Percentiles rank a stretch among this genome's conserved stretches.
Conservation (phyloP, 2,329 filamentous ascomycete species). For the Ustilaginoidea virens region DNA sequence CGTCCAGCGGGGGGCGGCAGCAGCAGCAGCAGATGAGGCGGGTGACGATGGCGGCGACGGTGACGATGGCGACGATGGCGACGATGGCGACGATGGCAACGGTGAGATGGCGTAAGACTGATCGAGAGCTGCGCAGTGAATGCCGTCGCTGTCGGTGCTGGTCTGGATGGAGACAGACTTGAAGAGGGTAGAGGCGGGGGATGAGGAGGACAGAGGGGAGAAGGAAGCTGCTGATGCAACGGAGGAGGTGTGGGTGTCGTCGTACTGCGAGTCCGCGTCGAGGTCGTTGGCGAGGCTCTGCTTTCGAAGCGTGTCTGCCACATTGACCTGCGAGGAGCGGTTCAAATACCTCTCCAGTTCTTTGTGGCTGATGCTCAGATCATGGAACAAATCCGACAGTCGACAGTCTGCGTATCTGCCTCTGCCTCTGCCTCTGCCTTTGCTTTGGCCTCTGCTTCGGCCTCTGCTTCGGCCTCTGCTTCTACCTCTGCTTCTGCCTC, state of each 20-base stretch:
- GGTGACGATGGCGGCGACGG: neutral
- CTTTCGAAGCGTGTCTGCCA: neutral
- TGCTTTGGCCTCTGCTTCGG: too few species aligned
- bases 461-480: too few species aligned
- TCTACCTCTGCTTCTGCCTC: neutral
- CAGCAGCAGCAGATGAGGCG: neutral
- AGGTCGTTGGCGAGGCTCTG: constrained; percentile 2
- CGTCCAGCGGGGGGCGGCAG: neutral
- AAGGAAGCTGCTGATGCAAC: neutral
- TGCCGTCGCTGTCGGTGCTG: neutral
- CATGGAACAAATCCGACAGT: constrained; percentile 7
- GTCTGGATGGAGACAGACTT: neutral
- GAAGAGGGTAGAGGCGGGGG: constrained; percentile 1
- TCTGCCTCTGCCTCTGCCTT: too few species aligned
- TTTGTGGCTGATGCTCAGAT: constrained; percentile 5
- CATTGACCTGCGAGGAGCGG: neutral
- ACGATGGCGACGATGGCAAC: neutral
- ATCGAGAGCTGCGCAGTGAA: too few species aligned
- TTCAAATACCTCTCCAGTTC: constrained; percentile 7
- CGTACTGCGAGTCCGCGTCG: constrained; percentile 4
- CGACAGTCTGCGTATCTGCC: neutral
- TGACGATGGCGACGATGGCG: neutral
- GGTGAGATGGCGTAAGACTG: too few species aligned
- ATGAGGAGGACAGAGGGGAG: neutral
- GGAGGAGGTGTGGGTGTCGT: neutral